Percentiles rank a stretch among this genome's conserved stretches.
These are phyloP conservation scores for Nicotiana tomentosiformis DNA, from an alignment of 257 asterid genomes.

Conservation along the genomic window DNA sequence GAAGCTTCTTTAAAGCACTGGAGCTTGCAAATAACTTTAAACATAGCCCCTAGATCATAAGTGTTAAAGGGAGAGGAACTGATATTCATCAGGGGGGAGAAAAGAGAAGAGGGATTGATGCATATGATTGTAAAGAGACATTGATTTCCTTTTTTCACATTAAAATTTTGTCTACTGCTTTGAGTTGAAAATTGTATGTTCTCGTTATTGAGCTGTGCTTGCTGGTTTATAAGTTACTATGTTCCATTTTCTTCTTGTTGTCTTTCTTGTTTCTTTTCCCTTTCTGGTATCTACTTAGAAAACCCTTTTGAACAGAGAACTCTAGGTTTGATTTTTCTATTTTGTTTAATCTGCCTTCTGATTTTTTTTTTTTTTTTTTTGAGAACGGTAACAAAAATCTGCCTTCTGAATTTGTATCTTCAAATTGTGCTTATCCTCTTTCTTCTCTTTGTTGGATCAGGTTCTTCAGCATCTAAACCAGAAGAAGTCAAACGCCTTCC, in stretches of 20 bases:
- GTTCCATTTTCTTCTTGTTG: neutral
- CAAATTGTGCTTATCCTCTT: constrained; percentile 1
- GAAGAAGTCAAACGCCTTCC: constrained; percentile 95
- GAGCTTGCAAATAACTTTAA: neutral
- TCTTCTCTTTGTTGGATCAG: constrained; percentile 39
- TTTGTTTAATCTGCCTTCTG: neutral
- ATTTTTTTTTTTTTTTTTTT: too few relatives aligned
- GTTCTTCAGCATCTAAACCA: constrained; percentile 67
- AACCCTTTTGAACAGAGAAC: neutral
- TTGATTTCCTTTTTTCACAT: neutral
- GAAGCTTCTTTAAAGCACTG: neutral
- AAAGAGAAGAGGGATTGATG: neutral
- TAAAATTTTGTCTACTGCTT: neutral
- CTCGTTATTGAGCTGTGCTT: neutral
- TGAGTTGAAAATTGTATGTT: neutral
- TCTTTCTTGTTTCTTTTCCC: neutral
- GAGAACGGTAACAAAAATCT: neutral
- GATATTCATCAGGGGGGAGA: neutral
- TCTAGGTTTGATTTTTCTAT: neutral
- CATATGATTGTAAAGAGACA: neutral
- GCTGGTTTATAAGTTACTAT: neutral
- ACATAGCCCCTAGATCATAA: neutral
- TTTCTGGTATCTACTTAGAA: neutral
- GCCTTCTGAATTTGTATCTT: neutral
- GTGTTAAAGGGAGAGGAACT: neutral